phyloP scores from a whole-genome alignment of 208 protist species.

The Porcisia deanei region DNA sequence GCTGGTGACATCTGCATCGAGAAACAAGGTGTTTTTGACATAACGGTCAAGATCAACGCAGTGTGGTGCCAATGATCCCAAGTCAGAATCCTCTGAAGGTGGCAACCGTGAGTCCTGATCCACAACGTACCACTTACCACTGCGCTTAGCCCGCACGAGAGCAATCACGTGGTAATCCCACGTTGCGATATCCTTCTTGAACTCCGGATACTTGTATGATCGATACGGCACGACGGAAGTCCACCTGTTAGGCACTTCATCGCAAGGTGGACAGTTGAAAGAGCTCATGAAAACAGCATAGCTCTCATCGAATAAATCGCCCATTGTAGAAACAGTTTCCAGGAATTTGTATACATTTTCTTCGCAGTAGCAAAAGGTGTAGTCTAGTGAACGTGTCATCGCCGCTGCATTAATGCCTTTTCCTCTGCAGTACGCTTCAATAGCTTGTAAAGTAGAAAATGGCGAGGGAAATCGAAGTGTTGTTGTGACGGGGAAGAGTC shows the following conservation, averaged over 20 bases:
- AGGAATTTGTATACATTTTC: slow-evolving; percentile 42
- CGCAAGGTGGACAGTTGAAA: slow-evolving; percentile 10
- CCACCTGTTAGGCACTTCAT: slow-evolving; percentile 29
- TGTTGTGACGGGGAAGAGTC: background rate
- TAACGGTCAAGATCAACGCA: slow-evolving; percentile 34
- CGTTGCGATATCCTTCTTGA: slow-evolving; percentile 18
- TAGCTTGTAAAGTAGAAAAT: background rate
- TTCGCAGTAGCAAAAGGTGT: slow-evolving; percentile 42
- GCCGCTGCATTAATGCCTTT: background rate
- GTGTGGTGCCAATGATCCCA: slow-evolving; percentile 14
- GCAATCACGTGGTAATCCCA: slow-evolving; percentile 55
- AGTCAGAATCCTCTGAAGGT: background rate
- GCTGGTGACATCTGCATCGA: background rate
- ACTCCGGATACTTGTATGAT: slow-evolving; percentile 7
- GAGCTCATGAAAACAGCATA: slow-evolving; percentile 44
- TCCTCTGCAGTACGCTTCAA: background rate
- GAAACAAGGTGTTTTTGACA: slow-evolving; percentile 20
- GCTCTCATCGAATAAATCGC: slow-evolving; percentile 27
- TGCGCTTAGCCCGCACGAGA: slow-evolving; percentile 7
- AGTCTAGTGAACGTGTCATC: slow-evolving; percentile 16
- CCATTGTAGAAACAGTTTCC: slow-evolving; percentile 1
- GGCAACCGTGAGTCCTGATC: slow-evolving; percentile 37
- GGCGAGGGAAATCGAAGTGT: background rate
- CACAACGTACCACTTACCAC: slow-evolving; percentile 27
- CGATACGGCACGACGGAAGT: slow-evolving; percentile 39